These are phyloP conservation scores for Rhodotorula sphaerocarpa DNA, from an alignment of 768 basidiomycete genomes.

Conservation along the genomic window DNA sequence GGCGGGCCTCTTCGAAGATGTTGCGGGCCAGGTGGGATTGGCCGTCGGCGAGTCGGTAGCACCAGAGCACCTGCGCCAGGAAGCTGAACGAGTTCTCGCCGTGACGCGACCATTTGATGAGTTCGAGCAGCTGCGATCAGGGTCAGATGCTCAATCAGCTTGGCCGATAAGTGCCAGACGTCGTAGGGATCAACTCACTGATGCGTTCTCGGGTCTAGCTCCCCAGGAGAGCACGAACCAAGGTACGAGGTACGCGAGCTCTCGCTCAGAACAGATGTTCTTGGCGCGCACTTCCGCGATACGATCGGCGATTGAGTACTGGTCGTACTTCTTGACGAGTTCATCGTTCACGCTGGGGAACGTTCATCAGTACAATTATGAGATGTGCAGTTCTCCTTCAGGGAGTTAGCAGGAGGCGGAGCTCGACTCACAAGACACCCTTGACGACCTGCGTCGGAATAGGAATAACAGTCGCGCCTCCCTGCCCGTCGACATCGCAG, in stretches of 20 bases:
- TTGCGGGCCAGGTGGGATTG: constrained; percentile 9
- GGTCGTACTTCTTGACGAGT: constrained; percentile 6
- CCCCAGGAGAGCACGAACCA: constrained; percentile 6
- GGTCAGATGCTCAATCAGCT: background rate
- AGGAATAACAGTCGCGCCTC: background rate
- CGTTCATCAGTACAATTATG: no score
- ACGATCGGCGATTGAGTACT: constrained; percentile 4
- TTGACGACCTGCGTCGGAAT: constrained; percentile 4
- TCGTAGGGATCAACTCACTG: background rate
- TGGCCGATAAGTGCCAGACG: no score
- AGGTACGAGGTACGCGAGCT: constrained; percentile 4
- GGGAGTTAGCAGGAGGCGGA: no score
- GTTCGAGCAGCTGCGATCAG: background rate
- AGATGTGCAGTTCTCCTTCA: no score
- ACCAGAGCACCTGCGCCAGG: background rate
- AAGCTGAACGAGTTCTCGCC: constrained; percentile 2
- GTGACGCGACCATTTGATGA: constrained; percentile 5
- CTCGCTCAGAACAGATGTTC: constrained; percentile 6
- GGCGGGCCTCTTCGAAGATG: constrained; percentile 6
- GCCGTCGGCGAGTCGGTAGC: constrained; percentile 3
- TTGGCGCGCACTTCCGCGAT: constrained; percentile 5
- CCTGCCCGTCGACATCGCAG: background rate
- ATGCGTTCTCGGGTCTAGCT: background rate
- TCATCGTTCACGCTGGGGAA: background rate
- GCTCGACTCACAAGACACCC: background rate